Evolutionary conservation across 331 rosid genomes (phyloP), one percentile per base, ranked within the genome.

Genomic region (Pyracantha coccinea): DNA sequence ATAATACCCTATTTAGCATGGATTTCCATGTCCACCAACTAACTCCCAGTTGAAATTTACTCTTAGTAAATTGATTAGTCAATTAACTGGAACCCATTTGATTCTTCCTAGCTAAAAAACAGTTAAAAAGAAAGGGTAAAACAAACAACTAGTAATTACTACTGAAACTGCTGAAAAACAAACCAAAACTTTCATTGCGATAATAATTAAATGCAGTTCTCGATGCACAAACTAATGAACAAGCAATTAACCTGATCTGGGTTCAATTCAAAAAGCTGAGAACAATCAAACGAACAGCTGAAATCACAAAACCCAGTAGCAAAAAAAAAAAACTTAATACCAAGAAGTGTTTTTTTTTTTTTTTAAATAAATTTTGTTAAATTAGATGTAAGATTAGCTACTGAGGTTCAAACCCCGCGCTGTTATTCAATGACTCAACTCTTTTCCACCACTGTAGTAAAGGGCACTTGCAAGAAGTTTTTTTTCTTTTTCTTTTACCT

Each of bases 361-460:
- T 9, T 10, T 35, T n/a, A n/a, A 0, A 35, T 8, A 35, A 0
- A 8, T 35, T 38, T 38, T 38, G 4, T 38, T 38, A 38, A 0
- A 38, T 38, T 38, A 0, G 44, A 38, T 10, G 4, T 38, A 38
- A 35, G 13, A 35, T 2, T 9, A 35, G 44, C 4, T 35, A 33
- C 0, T 3, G 0, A 8, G 41, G 0, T 33, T 33, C 3, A 0
- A 33, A 35, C 3, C 0, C 41, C 1, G 2, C 4, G 0, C 41
- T 3, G 1, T 7, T 1, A 33, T 8, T 1, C 0, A 0, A 35
- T 1, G 41, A 1, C 11, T 32, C 38, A 32, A 32, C 41, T 33
- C 11, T 0, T 33, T 33, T 33, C 0, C 35, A 32, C 8, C 8
- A 32, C 2, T 32, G 38, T 33, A 2, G 44, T 38, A 38, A 38